These are phyloP conservation scores for Tetrahymena borealis DNA, from an alignment of 73 alveolate species.

Conservation along the genomic window DNA sequence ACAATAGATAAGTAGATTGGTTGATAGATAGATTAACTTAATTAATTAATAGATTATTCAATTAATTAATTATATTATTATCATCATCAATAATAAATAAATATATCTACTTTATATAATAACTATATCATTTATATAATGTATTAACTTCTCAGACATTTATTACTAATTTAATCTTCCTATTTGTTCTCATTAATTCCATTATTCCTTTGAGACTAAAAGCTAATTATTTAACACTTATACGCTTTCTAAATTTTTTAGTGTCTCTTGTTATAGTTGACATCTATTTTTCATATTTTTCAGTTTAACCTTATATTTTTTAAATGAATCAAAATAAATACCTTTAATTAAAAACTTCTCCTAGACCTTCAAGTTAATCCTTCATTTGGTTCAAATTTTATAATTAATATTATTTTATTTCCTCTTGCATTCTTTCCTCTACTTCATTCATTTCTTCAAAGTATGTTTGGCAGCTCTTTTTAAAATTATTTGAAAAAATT, in stretches of 20 bases:
- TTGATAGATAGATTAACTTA: no score
- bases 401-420: background rate
- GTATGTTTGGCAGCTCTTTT: background rate
- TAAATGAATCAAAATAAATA: background rate
- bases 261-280: background rate
- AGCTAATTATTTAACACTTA: background rate
- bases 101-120: no score
- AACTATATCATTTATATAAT: no score
- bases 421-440: background rate
- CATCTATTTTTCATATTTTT: background rate
- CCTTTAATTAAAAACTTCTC: background rate
- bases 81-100: no score
- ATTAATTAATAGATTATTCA: no score
- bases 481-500: background rate
- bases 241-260: background rate
- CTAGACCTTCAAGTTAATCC: background rate
- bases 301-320: background rate
- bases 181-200: background rate
- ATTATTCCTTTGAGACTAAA: background rate
- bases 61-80: no score
- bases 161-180: background rate
- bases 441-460: background rate
- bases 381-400: background rate
- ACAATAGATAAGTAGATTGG: no score
- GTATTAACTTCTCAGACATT: no score